These are phyloP conservation scores for Elaphomyces granulatus DNA, from an alignment of 495 filamentous ascomycete genomes.

Conservation along the genomic window DNA sequence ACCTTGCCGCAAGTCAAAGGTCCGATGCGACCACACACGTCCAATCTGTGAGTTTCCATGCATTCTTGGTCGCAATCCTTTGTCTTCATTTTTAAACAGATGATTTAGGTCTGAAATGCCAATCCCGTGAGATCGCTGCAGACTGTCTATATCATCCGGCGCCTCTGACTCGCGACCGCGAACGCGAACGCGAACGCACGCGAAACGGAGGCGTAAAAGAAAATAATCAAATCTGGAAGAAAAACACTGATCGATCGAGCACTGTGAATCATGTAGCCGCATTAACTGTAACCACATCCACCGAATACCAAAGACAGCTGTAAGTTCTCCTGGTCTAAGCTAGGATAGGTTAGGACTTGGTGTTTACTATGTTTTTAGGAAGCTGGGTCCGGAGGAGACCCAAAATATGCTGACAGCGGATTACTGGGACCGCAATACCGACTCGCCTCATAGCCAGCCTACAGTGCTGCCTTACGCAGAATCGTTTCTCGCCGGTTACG, in stretches of 20 bases:
- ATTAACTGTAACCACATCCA: not conserved
- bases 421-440: no score
- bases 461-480: no score
- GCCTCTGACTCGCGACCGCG: constrained; percentile 15
- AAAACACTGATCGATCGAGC: not conserved
- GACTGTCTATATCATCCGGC: constrained; percentile 3
- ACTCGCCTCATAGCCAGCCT: no score
- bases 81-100: no score
- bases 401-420: no score
- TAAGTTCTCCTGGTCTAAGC: constrained; percentile 1
- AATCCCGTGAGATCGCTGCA: constrained; percentile 2
- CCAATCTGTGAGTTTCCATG: constrained; percentile 3
- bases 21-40: constrained; percentile 30
- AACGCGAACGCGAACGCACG: constrained; percentile 1
- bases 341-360: constrained; percentile 1
- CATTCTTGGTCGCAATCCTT: no score
- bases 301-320: constrained; percentile 4
- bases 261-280: not conserved
- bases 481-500: no score
- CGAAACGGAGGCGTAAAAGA: not conserved
- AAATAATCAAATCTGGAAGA: not conserved
- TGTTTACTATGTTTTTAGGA: no score
- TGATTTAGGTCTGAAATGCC: no score
- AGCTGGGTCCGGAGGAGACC: no score
- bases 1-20: constrained; percentile 38